phyloP scores from a whole-genome alignment of 148 eudicot species.

The Limonium bicolor region DNA sequence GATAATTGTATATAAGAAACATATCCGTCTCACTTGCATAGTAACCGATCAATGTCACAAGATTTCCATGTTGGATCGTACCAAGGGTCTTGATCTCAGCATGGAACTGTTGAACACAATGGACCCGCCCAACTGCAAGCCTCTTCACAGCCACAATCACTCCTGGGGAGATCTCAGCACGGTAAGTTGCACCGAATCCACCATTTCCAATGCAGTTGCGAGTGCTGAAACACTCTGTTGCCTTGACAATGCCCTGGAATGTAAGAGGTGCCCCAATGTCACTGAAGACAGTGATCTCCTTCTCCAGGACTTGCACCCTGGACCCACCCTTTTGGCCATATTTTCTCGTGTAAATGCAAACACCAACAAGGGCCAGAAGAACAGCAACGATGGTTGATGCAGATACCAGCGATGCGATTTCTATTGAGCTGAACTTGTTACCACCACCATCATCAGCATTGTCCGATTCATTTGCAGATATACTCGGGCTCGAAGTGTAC shows the following conservation, averaged over 20 bases:
- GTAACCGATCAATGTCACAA: slow-evolving; percentile 52
- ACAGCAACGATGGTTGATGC: slow-evolving; percentile 31
- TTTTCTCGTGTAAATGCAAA: slow-evolving; percentile 32
- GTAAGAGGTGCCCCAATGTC: slow-evolving; percentile 8
- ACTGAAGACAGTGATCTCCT: slow-evolving; percentile 3
- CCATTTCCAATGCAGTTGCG: slow-evolving; percentile 60
- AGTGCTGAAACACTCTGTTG: slow-evolving; percentile 39
- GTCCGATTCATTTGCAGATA: slow-evolving; percentile 14
- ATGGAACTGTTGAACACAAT: slow-evolving; percentile 50
- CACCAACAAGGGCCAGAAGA: slow-evolving; percentile 28
- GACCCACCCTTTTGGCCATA: slow-evolving; percentile 20
- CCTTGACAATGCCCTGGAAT: slow-evolving; percentile 24
- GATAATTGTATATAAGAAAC: slow-evolving; percentile 63
- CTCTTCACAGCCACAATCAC: slow-evolving; percentile 44
- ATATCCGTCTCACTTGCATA: slow-evolving; percentile 52
- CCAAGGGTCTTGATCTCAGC: slow-evolving; percentile 55
- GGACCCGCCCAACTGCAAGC: slow-evolving; percentile 40
- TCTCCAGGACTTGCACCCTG: slow-evolving; percentile 19
- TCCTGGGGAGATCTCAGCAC: slow-evolving; percentile 42
- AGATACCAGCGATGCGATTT: slow-evolving; percentile 27
- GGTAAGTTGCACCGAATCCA: slow-evolving; percentile 64
- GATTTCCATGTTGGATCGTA: slow-evolving; percentile 34
- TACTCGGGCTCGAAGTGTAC: slow-evolving; percentile 6
- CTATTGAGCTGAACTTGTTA: slow-evolving; percentile 21
- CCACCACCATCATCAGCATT: slow-evolving; percentile 4